Conservation (phyloP, 495 filamentous ascomycete species). For the Podospora appendiculata region DNA sequence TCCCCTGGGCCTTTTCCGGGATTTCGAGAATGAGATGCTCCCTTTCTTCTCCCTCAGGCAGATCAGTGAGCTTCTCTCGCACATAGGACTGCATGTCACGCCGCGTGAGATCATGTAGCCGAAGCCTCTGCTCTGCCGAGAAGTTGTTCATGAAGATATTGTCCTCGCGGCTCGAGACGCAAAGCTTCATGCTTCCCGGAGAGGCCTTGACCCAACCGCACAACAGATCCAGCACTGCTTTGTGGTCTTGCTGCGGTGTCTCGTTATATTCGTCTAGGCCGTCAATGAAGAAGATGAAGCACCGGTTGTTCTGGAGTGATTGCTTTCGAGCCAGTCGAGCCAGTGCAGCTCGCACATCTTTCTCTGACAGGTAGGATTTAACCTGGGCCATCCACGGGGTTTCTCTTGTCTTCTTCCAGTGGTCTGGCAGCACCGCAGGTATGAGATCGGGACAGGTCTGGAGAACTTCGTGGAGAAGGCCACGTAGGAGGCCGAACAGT, state of each 20-base stretch:
- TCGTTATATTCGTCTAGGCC: conserved; percentile 34
- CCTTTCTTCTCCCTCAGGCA: conserved; percentile 6
- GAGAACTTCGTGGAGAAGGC: conserved; percentile 30
- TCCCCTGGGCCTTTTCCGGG: not conserved
- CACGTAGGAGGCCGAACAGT: conserved; percentile 31
- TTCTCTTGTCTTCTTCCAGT: not conserved
- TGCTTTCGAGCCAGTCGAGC: not conserved
- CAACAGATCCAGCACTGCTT: conserved; percentile 1
- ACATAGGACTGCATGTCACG: conserved; percentile 10
- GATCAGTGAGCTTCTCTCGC: conserved; percentile 14
- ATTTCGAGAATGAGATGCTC: not conserved
- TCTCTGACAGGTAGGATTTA: not conserved
- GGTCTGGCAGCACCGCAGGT: not conserved
- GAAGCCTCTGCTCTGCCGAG: conserved; percentile 1
- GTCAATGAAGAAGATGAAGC: conserved; percentile 16
- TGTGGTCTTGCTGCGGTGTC: conserved; percentile 3
- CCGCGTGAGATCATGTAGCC: conserved; percentile 9
- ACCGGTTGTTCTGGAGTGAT: not conserved
- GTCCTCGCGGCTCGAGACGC: conserved; percentile 35
- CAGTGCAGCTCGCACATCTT: not conserved
- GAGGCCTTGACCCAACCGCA: not conserved
- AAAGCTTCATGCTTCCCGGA: conserved; percentile 27
- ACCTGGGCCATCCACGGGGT: not conserved
- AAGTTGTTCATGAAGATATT: conserved; percentile 29
- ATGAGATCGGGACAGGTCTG: conserved; percentile 20